phyloP scores from a whole-genome alignment of 208 protist genomes.

The Wallacemonas sp. region DNA sequence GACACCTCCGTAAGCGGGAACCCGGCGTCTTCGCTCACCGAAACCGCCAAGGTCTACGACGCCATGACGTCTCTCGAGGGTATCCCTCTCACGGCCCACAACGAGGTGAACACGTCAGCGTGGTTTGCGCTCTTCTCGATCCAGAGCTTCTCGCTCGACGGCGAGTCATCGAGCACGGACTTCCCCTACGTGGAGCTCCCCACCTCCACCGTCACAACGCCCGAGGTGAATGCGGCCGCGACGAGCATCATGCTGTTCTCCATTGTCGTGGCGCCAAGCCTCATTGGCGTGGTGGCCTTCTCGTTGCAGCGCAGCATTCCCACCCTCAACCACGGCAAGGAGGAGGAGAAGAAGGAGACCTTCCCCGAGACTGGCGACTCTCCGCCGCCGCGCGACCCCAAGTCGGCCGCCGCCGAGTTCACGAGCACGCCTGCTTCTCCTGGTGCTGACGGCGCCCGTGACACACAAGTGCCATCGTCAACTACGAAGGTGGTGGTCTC shows the following conservation, averaged over 20 bases:
- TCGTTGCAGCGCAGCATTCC: constrained; percentile 70
- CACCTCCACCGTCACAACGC: constrained; percentile 10
- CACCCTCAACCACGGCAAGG: constrained; percentile 32
- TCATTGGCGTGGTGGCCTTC: constrained; percentile 70
- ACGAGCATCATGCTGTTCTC: constrained; percentile 60
- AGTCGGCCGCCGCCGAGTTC: constrained; percentile 13
- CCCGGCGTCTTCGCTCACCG: neutral
- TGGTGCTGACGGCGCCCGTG: neutral
- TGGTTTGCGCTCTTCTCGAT: constrained; percentile 48
- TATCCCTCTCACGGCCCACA: constrained; percentile 29
- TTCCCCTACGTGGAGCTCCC: constrained; percentile 31
- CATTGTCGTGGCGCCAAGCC: constrained; percentile 52
- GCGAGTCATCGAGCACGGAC: constrained; percentile 25
- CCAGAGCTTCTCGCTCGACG: constrained; percentile 42
- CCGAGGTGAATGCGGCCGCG: constrained; percentile 11
- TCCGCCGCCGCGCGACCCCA: constrained; percentile 57
- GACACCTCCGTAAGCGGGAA: constrained; percentile 21
- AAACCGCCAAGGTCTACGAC: constrained; percentile 18
- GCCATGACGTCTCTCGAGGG: constrained; percentile 20
- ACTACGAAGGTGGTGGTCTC: constrained; percentile 1
- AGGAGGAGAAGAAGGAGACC: constrained; percentile 25
- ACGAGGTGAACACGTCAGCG: constrained; percentile 27
- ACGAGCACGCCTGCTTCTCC: constrained; percentile 3
- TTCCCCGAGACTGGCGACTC: constrained; percentile 44
- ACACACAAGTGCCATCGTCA: neutral